Evolutionary conservation across 2,329 filamentous ascomycete species (phyloP).

Genomic region (Neonectria neomacrospora): DNA sequence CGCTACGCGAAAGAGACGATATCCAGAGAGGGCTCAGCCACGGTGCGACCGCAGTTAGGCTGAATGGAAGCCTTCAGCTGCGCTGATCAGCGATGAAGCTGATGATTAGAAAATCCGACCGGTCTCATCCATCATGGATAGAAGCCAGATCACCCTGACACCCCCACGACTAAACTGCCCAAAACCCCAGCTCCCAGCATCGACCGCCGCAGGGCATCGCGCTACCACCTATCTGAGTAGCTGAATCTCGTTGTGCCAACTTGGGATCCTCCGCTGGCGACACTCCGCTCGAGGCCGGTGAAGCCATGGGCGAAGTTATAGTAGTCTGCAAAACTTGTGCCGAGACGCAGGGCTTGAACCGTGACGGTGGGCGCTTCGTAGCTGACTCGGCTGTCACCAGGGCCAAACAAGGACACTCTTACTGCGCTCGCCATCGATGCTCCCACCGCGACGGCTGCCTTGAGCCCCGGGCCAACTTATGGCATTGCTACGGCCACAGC

Average conservation of each 20-base stretch:
- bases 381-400: not conserved
- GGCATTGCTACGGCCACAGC: not conserved
- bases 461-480: not conserved
- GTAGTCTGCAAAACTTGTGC: slow-evolving; percentile 1
- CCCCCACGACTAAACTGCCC: not conserved
- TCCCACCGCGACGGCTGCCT: not conserved
- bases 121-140: not conserved
- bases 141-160: not conserved
- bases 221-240: too few species aligned
- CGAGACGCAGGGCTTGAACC: not conserved
- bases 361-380: not conserved
- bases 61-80: not conserved
- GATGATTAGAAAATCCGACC: not conserved
- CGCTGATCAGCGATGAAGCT: not conserved
- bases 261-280: too few species aligned
- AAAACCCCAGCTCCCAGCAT: not conserved
- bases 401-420: not conserved
- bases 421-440: slow-evolving; percentile 14
- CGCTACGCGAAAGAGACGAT: not conserved
- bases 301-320: not conserved
- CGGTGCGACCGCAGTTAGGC: not conserved
- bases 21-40: not conserved
- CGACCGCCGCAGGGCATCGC: not conserved
- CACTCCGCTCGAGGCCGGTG: not conserved
- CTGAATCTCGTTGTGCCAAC: too few species aligned